Evolutionary conservation across 805 yeast genomes (phyloP).

Genomic region (Hemisphaericaspora nanyangensis): DNA sequence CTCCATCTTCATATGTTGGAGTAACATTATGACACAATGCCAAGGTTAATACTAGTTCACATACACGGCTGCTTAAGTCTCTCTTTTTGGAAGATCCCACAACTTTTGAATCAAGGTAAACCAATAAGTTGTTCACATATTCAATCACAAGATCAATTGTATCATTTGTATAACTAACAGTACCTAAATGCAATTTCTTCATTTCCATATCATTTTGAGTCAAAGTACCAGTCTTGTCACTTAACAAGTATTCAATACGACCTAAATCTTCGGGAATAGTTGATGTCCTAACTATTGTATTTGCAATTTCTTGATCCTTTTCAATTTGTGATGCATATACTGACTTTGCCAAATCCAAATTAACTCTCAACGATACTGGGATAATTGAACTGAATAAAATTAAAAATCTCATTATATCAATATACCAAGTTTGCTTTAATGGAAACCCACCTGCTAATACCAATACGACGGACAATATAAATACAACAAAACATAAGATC

Average conservation of each 20-base stretch:
- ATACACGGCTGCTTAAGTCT: slow-evolving; percentile 70
- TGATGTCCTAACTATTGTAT: slow-evolving; percentile 91
- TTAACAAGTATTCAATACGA: slow-evolving; percentile 83
- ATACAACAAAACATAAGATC: slow-evolving; percentile 82
- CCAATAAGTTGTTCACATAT: slow-evolving; percentile 41
- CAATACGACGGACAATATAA: slow-evolving; percentile 66
- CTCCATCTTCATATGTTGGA: slow-evolving; percentile 71
- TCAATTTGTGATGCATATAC: slow-evolving; percentile 95
- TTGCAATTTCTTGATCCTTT: slow-evolving; percentile 75
- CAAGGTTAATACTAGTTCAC: slow-evolving; percentile 75
- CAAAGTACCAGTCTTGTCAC: slow-evolving; percentile 95
- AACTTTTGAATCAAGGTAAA: slow-evolving; percentile 19
- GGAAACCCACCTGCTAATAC: slow-evolving; percentile 80
- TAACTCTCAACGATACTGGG: slow-evolving; percentile 93
- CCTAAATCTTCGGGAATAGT: slow-evolving; percentile 98
- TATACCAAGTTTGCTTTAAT: slow-evolving; percentile 66
- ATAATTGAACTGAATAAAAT: slow-evolving; percentile 92
- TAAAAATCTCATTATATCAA: slow-evolving; percentile 84
- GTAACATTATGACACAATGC: slow-evolving; percentile 98
- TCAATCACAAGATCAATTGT: slow-evolving; percentile 84
- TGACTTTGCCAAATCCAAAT: slow-evolving; percentile 90
- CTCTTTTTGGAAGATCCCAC: slow-evolving; percentile 37
- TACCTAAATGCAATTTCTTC: slow-evolving; percentile 87
- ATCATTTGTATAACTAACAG: slow-evolving; percentile 89
- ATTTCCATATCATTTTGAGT: slow-evolving; percentile 98